A percentile compares a stretch with the other conserved stretches of the same genome.
Evolutionary conservation across 345 rosid genomes (phyloP).

Genomic region (Bruguiera gymnorhiza): DNA sequence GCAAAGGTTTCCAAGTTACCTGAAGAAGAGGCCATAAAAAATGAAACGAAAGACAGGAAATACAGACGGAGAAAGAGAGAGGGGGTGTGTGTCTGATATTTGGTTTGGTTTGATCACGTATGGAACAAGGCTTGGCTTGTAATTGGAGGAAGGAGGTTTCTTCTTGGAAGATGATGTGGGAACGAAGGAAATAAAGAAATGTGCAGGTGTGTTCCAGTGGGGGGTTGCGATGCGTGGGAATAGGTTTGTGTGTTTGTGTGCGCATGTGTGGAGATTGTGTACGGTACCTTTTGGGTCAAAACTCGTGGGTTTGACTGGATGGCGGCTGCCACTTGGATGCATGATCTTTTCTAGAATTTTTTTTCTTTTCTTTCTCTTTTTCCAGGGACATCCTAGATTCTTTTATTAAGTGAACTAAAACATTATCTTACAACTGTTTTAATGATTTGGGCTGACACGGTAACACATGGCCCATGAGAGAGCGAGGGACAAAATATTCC

Average conservation of each 20-base stretch:
- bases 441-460: no score
- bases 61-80: not conserved
- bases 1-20: slow-evolving; percentile 39
- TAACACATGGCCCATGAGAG: no score
- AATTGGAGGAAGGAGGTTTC: not conserved
- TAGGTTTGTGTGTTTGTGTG: no score
- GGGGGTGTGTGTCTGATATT: not conserved
- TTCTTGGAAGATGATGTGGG: not conserved
- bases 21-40: slow-evolving; percentile 40
- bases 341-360: not conserved
- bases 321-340: slow-evolving; percentile 13
- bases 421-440: no score
- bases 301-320: slow-evolving; percentile 7
- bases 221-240: not conserved
- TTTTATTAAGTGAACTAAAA: no score
- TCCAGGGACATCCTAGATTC: no score
- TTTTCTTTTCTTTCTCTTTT: no score
- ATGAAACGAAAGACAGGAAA: not conserved
- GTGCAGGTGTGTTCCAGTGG: not conserved
- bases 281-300: not conserved
- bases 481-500: no score
- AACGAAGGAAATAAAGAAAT: no score
- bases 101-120: slow-evolving; percentile 1
- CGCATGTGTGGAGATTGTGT: not conserved
- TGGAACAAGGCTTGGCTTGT: slow-evolving; percentile 2